Evolutionary conservation across 1,139 yeast genomes (phyloP), one percentile per base, ranked within the genome.

Genomic region (Kluyveromyces marxianus): DNA sequence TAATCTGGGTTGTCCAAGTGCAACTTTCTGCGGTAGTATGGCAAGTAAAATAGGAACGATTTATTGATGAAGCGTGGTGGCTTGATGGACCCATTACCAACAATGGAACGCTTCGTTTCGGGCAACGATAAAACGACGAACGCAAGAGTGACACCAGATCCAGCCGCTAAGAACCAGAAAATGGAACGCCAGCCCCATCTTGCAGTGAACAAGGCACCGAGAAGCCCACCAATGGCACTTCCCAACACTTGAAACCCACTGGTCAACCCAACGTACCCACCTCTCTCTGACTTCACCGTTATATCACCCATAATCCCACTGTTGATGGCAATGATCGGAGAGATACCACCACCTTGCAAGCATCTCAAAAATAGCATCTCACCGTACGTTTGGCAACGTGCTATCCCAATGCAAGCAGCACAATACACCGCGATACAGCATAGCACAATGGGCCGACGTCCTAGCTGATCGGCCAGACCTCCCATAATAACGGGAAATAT

Each of bases 131-230:
- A 25, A 2, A 72, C 58, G 1, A 71, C 70, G 1, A 69, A 28
- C 0, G 69, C 5, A 1, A 73, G 56, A 7, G 74, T 64, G 1
- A 65, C 48, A 1, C 80, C 79, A 21, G 81, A 73, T 3, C 81
- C 75, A 25, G 83, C 78, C 3, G 83, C 79, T 44, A 84, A 64
- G 51, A 85, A 83, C 78, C 87, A 81, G 57, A 86, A 87, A 25
- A 85, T 79, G 0, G 87, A 80, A 49, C 88, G 71, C 94, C 95
- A 86, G 8, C 76, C 74, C 70, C 83, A 76, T 21, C 72, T 63
- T 2, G 76, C 65, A 2, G 81, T 75, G 34, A 86, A 62, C 0
- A 74, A 77, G 5, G 90, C 84, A 25, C 95, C 95, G 27, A 86
- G 65, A 8, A 86, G 65, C 0, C 94, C 88, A 4, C 95, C 90